phyloP scores from a whole-genome alignment of 164 flowering plant genomes.

The Taxillus chinensis region DNA sequence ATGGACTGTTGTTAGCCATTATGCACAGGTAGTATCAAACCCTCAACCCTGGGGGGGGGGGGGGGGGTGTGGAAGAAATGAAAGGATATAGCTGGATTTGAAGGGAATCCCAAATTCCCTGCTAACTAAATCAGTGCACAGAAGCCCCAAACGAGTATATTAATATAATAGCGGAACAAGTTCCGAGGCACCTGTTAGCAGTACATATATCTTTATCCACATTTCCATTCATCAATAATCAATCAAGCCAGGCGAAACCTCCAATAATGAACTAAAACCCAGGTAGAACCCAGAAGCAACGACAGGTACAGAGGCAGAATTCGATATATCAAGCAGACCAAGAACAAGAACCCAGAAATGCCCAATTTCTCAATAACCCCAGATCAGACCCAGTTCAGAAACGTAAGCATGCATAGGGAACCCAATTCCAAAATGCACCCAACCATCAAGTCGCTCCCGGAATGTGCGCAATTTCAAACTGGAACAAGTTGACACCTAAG shows the following conservation, averaged over 20 bases:
- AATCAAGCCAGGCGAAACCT: background rate
- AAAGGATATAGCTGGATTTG: background rate
- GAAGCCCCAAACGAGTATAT: background rate
- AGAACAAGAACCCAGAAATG: background rate
- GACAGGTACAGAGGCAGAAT: background rate
- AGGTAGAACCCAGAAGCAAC: background rate
- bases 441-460: background rate
- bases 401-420: background rate
- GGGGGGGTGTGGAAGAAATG: background rate
- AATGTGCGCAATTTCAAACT: background rate
- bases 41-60: no score
- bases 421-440: background rate
- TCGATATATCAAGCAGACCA: conserved; percentile 7
- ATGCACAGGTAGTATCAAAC: background rate
- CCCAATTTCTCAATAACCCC: conserved; percentile 7
- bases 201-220: background rate
- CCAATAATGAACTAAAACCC: conserved; percentile 5
- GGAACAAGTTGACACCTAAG: background rate
- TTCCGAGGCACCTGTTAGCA: background rate
- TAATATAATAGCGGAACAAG: background rate
- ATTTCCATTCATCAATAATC: background rate
- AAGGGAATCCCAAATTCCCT: background rate
- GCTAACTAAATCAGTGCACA: background rate
- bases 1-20: no score
- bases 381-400: conserved; percentile 10